Percentiles rank a stretch among this genome's conserved stretches.
Conservation (phyloP, 2,329 filamentous ascomycete species). For the Mycocentrospora acerina region DNA sequence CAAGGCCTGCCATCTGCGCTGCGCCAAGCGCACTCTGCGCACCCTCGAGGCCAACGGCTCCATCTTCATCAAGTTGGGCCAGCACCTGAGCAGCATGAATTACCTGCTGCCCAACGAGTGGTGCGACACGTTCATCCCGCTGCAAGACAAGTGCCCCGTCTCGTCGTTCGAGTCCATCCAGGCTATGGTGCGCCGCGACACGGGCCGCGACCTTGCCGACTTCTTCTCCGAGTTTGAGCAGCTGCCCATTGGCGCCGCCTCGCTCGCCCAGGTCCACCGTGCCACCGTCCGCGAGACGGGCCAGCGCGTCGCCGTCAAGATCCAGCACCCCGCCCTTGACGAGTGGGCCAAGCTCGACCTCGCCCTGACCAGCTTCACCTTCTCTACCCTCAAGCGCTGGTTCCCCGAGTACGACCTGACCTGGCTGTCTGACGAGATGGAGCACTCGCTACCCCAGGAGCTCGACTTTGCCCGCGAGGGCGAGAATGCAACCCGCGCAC, state of each 20-base stretch:
- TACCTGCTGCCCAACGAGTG: constrained; percentile 89
- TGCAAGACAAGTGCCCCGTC: constrained; percentile 94
- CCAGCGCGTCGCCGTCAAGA: constrained; percentile 90
- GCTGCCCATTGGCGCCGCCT: constrained; percentile 86
- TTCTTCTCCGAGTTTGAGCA: constrained; percentile 83
- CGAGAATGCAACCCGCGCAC: constrained; percentile 76
- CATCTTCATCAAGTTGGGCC: constrained; percentile 97
- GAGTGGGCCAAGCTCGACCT: constrained; percentile 91
- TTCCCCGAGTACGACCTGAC: constrained; percentile 98
- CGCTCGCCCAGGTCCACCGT: constrained; percentile 89
- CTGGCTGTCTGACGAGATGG: constrained; percentile 94
- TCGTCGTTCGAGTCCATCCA: constrained; percentile 86
- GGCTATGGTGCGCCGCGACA: constrained; percentile 83
- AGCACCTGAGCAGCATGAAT: constrained; percentile 94
- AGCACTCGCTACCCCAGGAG: constrained; percentile 84
- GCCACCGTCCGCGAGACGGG: constrained; percentile 80
- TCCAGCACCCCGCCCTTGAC: constrained; percentile 87
- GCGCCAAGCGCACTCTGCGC: constrained; percentile 80
- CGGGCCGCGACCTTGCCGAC: constrained; percentile 73
- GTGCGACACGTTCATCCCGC: constrained; percentile 91
- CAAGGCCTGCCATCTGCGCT: constrained; percentile 85
- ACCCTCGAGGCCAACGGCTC: constrained; percentile 95
- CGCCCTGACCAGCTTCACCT: constrained; percentile 82
- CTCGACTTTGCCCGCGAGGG: constrained; percentile 87
- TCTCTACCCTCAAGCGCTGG: constrained; percentile 84